Base-by-base conservation (phyloP, 495 filamentous ascomycete genomes). In the Podospora sp. region DNA sequence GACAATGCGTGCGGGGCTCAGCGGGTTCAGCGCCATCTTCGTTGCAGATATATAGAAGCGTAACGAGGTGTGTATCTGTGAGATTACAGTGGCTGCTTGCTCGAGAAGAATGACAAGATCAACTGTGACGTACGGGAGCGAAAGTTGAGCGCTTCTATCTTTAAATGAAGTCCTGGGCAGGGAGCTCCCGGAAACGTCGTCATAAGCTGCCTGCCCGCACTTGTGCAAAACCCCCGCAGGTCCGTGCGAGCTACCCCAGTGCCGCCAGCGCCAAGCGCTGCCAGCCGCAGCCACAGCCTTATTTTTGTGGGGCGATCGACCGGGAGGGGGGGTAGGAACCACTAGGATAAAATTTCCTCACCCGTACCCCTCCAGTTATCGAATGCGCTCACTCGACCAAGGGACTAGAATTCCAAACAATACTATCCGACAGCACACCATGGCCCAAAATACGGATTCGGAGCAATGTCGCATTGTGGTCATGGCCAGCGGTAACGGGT, bases 401-500 rank as follows among this genome's bases (percentile, higher is more conserved):
- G 53, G 53, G 8, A 35, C 21, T 35, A 12, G 26, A 11, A 50
- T 49, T 36, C 12, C 33, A 5, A 36, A 46, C 2, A 14, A 46
- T 33, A 33, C 29, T 33, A 8, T 8, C 29, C 29, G 8, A 6
- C 5, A 4, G 40, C 16, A 11, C 40, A 46, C 9, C 11, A 46
- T 46, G 40, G 40, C 40, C 16, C 11, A 18, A 46, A 46, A 12
- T 14, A 46, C 40, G 2, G 40, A 46, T 11, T 46, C 40, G 16
- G 40, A 46, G 40, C 40, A 35, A 58, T 81, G 78, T 62, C 75
- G 76, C 26, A 78, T 82, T 60, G 60, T 77, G 33, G 79, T 82
- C 35, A 72, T 82, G 67, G 73, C 74, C 71, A 94, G 89, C 65
- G 94, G 91, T 74, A 88, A 84, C 69, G 94, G 94, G 68, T 87